A percentile compares a stretch with the other conserved stretches of the same genome.
Evolutionary conservation across 75 land plant species (phyloP).

Genomic region (Adiantum capillusveneris): DNA sequence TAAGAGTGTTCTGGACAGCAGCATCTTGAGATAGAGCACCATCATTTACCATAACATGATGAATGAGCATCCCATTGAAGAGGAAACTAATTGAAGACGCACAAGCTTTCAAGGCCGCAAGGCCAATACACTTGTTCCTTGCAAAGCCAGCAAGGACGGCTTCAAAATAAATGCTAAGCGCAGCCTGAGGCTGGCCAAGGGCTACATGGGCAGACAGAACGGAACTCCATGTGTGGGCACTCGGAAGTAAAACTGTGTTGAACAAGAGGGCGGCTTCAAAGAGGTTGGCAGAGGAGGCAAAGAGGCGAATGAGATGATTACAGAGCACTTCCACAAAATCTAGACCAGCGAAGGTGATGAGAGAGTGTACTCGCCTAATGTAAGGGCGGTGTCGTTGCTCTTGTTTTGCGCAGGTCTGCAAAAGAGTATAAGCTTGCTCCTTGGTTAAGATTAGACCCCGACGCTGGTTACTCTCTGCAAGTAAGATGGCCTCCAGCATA

Average conservation of each 20-base stretch:
- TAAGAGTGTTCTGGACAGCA: background rate
- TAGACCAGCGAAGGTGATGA: background rate
- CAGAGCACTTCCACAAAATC: background rate
- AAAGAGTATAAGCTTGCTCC: background rate
- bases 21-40: background rate
- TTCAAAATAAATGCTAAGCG: background rate
- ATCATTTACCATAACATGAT: background rate
- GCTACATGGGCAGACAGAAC: background rate
- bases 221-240: background rate
- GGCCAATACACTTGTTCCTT: background rate
- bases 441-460: background rate
- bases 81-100: background rate
- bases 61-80: background rate
- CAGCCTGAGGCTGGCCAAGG: background rate
- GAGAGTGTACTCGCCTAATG: background rate
- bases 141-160: background rate
- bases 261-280: background rate
- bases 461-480: background rate
- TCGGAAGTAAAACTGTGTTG: background rate
- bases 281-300: background rate
- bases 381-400: background rate
- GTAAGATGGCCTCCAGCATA: background rate
- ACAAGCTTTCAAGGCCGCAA: background rate
- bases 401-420: background rate
- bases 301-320: background rate